Evolutionary conservation across 495 filamentous ascomycete species (phyloP).

Genomic region (Massariosphaeria phaeospora): DNA sequence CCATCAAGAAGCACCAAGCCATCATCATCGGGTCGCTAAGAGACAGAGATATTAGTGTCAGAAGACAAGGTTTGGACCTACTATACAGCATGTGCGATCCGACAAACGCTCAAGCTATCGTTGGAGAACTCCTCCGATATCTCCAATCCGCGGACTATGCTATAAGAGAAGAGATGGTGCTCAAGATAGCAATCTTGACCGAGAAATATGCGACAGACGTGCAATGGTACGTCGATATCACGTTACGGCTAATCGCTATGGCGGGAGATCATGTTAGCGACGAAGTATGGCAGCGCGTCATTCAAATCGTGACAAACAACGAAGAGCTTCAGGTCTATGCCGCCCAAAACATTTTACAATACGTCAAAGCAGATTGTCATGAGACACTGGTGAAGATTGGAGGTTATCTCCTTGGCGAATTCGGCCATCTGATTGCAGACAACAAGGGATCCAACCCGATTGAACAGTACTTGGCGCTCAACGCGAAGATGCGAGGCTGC

Average conservation of each 20-base stretch:
- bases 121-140: constrained; percentile 89
- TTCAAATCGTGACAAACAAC: constrained; percentile 99
- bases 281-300: constrained; percentile 98
- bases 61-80: constrained; percentile 90
- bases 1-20: constrained; percentile 96
- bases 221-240: constrained; percentile 99
- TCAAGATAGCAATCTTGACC: constrained; percentile 96
- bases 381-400: constrained; percentile 97
- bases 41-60: constrained; percentile 94
- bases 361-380: constrained; percentile 89
- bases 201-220: constrained; percentile 98
- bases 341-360: constrained; percentile 82
- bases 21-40: constrained; percentile 91
- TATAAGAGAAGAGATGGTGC: constrained; percentile 97
- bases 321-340: constrained; percentile 97
- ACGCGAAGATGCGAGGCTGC: constrained; percentile 82
- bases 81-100: constrained; percentile 99
- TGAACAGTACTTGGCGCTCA: constrained; percentile 92
- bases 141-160: constrained; percentile 95
- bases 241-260: constrained; percentile 87
- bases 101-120: constrained; percentile 84
- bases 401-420: constrained; percentile 91
- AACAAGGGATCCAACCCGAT: constrained; percentile 89
- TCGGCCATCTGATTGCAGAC: constrained; percentile 97
- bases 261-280: constrained; percentile 98